Conservation (phyloP, 768 basidiomycete species). For the Crepidotus variabilis region DNA sequence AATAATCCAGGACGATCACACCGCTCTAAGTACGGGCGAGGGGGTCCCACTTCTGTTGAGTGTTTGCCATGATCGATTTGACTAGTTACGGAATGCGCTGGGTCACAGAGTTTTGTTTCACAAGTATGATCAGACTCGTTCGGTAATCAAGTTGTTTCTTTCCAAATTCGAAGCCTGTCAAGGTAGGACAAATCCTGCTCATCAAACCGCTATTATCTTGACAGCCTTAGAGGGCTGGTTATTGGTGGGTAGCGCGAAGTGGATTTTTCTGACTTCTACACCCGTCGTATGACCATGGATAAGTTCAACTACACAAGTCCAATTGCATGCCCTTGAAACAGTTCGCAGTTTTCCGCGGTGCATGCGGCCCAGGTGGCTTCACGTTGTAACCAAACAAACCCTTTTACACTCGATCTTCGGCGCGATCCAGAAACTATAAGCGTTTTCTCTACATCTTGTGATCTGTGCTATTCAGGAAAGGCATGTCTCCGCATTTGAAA, state of each 20-base stretch:
- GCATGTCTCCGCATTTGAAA: conserved; percentile 13
- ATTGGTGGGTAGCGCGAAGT: background rate
- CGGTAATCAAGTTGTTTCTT: too few relatives aligned
- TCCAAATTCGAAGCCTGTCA: too few relatives aligned
- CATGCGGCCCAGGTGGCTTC: conserved; percentile 9
- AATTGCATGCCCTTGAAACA: conserved; percentile 15
- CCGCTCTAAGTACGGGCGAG: too few relatives aligned
- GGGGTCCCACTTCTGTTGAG: too few relatives aligned
- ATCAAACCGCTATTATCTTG: conserved; percentile 6
- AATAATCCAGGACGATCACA: too few relatives aligned
- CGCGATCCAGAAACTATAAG: conserved; percentile 4
- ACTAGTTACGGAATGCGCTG: too few relatives aligned
- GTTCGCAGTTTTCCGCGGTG: conserved; percentile 13
- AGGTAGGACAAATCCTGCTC: conserved; percentile 8
- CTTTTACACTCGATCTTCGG: conserved; percentile 15
- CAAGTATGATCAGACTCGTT: too few relatives aligned
- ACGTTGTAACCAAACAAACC: conserved; percentile 5
- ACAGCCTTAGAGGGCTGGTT: background rate
- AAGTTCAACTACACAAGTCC: background rate
- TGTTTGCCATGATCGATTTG: too few relatives aligned
- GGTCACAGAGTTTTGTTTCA: too few relatives aligned
- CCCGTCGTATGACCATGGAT: too few relatives aligned
- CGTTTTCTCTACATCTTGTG: conserved; percentile 12
- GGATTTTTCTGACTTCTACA: background rate
- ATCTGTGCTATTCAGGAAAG: conserved; percentile 8